phyloP scores from a whole-genome alignment of 1,139 yeast species.

The Sugiyamaella castrensis region DNA sequence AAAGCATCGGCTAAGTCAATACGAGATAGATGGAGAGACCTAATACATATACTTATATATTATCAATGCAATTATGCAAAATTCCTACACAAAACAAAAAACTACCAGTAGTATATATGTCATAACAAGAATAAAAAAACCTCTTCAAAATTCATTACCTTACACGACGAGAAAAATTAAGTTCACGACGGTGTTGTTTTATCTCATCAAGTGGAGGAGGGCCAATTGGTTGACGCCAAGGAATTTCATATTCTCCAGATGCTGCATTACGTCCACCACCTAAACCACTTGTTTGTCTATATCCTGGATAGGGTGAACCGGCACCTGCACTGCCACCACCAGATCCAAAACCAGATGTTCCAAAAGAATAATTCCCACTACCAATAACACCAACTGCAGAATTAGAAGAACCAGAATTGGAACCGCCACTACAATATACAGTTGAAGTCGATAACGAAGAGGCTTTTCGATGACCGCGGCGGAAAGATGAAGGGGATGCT shows the following conservation, averaged over 20 bases:
- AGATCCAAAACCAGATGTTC: neutral
- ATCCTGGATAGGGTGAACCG: neutral
- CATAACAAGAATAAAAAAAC: neutral
- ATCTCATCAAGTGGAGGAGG: constrained; percentile 36
- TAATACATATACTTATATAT: neutral
- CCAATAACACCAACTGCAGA: constrained; percentile 17
- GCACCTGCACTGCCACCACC: neutral
- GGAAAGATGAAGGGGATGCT: constrained; percentile 20
- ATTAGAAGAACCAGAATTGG: neutral
- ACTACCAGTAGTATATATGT: neutral
- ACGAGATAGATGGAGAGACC: neutral
- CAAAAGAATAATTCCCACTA: constrained; percentile 11
- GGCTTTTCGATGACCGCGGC: constrained; percentile 33
- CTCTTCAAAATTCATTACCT: neutral
- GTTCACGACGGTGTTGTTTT: constrained; percentile 16
- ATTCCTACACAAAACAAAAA: neutral
- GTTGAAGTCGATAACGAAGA: constrained; percentile 29
- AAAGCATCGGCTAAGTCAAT: neutral
- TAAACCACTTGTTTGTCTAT: constrained; percentile 4
- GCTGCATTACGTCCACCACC: constrained; percentile 4
- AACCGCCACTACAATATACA: constrained; percentile 9
- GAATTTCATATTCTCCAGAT: constrained; percentile 26
- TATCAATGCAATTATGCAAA: constrained; percentile 3
- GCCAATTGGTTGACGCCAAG: constrained; percentile 35
- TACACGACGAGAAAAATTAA: constrained; percentile 23